These are phyloP conservation scores for Penicillium tannophilum DNA, from an alignment of 495 filamentous ascomycete genomes.

Conservation along the genomic window DNA sequence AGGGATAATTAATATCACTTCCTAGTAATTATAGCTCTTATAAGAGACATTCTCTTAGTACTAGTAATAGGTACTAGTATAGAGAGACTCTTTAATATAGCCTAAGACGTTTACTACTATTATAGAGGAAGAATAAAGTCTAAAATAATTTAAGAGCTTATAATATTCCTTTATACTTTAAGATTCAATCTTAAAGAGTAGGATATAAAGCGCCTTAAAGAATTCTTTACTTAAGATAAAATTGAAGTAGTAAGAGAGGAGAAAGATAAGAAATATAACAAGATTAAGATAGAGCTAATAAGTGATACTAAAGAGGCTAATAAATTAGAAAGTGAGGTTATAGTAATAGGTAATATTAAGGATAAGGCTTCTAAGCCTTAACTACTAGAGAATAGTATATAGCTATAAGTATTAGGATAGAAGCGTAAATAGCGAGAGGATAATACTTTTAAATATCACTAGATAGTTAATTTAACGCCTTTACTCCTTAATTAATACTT, in stretches of 20 bases:
- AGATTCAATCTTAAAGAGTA: slow-evolving; percentile 9
- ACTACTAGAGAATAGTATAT: too few species aligned
- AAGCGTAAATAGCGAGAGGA: too few species aligned
- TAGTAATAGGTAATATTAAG: too few species aligned
- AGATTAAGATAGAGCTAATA: slow-evolving; percentile 3
- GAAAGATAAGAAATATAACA: slow-evolving; percentile 6
- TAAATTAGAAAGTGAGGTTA: too few species aligned
- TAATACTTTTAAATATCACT: too few species aligned
- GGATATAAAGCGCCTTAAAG: slow-evolving; percentile 5
- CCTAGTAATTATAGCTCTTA: slow-evolving; percentile 2
- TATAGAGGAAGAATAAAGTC: neutral
- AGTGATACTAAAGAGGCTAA: slow-evolving; percentile 7
- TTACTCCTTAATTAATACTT: too few species aligned
- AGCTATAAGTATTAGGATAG: too few species aligned
- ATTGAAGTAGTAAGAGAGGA: slow-evolving; percentile 8
- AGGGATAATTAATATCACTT: slow-evolving; percentile 2
- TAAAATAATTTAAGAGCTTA: neutral
- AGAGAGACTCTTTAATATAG: neutral
- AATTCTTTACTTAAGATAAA: slow-evolving; percentile 9
- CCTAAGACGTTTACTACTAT: slow-evolving; percentile 4
- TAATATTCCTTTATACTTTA: slow-evolving; percentile 8
- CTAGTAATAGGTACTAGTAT: neutral
- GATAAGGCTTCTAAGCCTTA: too few species aligned
- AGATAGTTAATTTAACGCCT: too few species aligned
- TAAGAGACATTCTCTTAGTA: slow-evolving; percentile 4